Conservation (phyloP, 805 yeast species). For the Nadsonia fulvescens region DNA sequence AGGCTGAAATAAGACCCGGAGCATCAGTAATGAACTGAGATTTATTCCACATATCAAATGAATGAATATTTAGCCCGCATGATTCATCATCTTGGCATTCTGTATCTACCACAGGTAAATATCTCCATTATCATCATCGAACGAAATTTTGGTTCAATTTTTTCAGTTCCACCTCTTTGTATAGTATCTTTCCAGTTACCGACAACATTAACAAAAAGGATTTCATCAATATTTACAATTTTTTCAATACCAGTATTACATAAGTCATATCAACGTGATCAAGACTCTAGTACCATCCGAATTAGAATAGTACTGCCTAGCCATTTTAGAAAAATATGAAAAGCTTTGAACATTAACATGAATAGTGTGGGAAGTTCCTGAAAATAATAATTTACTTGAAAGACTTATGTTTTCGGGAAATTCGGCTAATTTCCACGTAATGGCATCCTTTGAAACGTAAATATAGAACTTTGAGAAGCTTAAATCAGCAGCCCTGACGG, state of each 20-base stretch:
- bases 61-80: too few species aligned
- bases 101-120: constrained; percentile 13
- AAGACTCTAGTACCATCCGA: too few species aligned
- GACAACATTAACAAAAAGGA: constrained; percentile 32
- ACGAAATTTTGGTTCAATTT: constrained; percentile 20
- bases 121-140: constrained; percentile 23
- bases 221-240: constrained; percentile 40
- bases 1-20: constrained; percentile 28
- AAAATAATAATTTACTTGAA: constrained; percentile 23
- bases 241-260: constrained; percentile 26
- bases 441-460: constrained; percentile 20
- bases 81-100: constrained; percentile 15
- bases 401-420: constrained; percentile 19
- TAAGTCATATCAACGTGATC: too few species aligned
- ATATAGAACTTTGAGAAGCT: constrained; percentile 11
- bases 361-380: too few species aligned
- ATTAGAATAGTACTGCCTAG: constrained; percentile 18
- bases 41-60: too few species aligned
- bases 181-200: constrained; percentile 5
- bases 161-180: too few species aligned
- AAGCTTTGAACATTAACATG: constrained; percentile 21
- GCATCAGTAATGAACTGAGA: too few species aligned
- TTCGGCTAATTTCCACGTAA: constrained; percentile 18
- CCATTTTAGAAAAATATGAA: constrained; percentile 9
- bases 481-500: constrained; percentile 16